These are phyloP conservation scores for Coemansia sp. DNA, from an alignment of 192 early-diverging fungal species.

Conservation along the genomic window DNA sequence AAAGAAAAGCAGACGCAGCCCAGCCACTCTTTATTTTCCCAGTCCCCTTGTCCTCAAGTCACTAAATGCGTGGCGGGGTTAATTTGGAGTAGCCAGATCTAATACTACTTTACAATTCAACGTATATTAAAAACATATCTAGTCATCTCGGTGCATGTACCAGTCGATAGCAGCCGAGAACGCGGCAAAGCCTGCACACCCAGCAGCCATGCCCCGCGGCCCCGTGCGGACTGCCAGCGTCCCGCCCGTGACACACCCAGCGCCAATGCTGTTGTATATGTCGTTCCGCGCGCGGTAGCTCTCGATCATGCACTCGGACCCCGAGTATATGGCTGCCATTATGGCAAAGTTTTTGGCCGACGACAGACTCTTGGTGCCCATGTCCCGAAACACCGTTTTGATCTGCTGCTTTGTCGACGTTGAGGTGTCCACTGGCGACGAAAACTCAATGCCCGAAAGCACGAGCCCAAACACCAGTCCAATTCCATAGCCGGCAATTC, in stretches of 20 bases:
- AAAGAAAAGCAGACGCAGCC: background rate
- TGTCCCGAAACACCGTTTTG: slow-evolving; percentile 81
- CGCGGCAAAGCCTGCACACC: slow-evolving; percentile 92
- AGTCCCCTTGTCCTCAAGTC: too few species aligned
- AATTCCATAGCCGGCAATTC: slow-evolving; percentile 79
- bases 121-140: slow-evolving; percentile 1
- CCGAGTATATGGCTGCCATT: slow-evolving; percentile 88
- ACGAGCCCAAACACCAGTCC: slow-evolving; percentile 90
- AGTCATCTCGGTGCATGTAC: slow-evolving; percentile 70
- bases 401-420: slow-evolving; percentile 82
- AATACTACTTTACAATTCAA: background rate
- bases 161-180: slow-evolving; percentile 92
- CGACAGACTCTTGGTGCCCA: slow-evolving; percentile 76
- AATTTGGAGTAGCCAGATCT: too few species aligned
- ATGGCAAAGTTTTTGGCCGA: slow-evolving; percentile 93
- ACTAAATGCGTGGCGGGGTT: too few species aligned
- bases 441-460: slow-evolving; percentile 88
- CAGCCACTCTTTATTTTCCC: background rate
- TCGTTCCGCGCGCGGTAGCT: slow-evolving; percentile 96
- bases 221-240: slow-evolving; percentile 73
- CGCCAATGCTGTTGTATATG: slow-evolving; percentile 81
- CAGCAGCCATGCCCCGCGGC: slow-evolving; percentile 70
- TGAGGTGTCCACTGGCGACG: slow-evolving; percentile 67
- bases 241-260: slow-evolving; percentile 93
- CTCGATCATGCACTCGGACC: slow-evolving; percentile 94